These are phyloP conservation scores for Xylaria sp. DNA, from an alignment of 2,329 filamentous ascomycete species.

Conservation along the genomic window DNA sequence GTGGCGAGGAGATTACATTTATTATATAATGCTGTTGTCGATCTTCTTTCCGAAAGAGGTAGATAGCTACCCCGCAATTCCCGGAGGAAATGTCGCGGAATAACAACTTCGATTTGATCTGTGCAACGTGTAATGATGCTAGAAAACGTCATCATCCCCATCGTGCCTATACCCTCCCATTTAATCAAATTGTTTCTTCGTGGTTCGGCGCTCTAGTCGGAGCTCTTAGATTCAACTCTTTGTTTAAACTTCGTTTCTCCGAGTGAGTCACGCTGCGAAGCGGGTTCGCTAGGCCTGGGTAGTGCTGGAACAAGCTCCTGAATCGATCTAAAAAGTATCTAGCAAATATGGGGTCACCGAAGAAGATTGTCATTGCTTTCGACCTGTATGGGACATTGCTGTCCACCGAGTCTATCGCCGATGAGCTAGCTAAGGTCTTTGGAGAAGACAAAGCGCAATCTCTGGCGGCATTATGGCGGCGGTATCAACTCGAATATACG, in stretches of 20 bases:
- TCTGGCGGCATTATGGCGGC: constrained; percentile 72
- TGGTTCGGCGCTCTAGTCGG: neutral
- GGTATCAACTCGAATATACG: constrained; percentile 80
- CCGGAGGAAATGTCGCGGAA: neutral
- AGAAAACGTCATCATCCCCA: neutral
- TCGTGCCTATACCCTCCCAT: neutral
- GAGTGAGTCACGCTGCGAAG: constrained; percentile 36
- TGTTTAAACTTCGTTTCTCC: constrained; percentile 17
- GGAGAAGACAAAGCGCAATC: constrained; percentile 65
- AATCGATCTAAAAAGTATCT: neutral
- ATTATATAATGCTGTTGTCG: neutral
- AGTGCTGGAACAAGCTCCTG: neutral
- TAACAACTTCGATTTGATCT: neutral
- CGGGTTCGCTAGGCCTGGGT: constrained; percentile 8
- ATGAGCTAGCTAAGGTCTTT: constrained; percentile 67
- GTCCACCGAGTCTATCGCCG: constrained; percentile 75
- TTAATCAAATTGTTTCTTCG: neutral
- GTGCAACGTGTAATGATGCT: neutral
- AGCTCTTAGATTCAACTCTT: neutral
- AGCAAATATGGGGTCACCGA: constrained; percentile 33
- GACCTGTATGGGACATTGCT: constrained; percentile 81
- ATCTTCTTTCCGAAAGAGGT: constrained; percentile 29
- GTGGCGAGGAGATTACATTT: neutral
- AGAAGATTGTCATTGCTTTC: constrained; percentile 69
- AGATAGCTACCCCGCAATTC: constrained; percentile 44